These are phyloP conservation scores for Anthracocystis setariae DNA, from an alignment of 1,284 basidiomycete genomes.

Conservation along the genomic window DNA sequence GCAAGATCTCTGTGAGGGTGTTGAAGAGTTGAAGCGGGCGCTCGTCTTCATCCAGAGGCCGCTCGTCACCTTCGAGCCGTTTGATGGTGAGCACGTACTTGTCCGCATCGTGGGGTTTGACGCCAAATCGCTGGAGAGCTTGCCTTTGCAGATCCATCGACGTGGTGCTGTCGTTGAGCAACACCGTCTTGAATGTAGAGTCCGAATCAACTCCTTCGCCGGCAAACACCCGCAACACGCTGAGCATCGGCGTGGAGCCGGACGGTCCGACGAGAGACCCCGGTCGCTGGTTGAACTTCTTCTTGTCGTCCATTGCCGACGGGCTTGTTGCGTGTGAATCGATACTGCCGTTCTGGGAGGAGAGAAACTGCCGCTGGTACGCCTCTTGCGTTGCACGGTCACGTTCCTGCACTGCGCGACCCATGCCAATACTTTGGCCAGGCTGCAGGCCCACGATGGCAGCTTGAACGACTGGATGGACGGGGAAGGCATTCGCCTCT, in stretches of 20 bases:
- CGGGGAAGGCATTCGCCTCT: neutral
- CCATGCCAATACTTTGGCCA: slow-evolving; percentile 51
- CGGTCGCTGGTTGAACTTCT: slow-evolving; percentile 47
- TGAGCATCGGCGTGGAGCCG: slow-evolving; percentile 80
- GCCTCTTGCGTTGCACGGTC: slow-evolving; percentile 58
- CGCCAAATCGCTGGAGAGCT: slow-evolving; percentile 89
- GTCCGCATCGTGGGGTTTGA: slow-evolving; percentile 70
- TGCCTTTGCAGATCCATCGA: slow-evolving; percentile 85
- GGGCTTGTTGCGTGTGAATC: slow-evolving; percentile 17
- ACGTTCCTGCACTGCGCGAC: slow-evolving; percentile 55
- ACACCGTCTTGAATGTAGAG: slow-evolving; percentile 95
- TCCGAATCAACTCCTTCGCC: slow-evolving; percentile 83
- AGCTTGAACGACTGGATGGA: slow-evolving; percentile 31
- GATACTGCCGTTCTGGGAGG: slow-evolving; percentile 27
- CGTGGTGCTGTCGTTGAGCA: slow-evolving; percentile 86
- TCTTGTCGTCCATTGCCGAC: slow-evolving; percentile 14
- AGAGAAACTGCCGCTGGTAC: slow-evolving; percentile 58
- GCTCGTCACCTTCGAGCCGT: slow-evolving; percentile 83
- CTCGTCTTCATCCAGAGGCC: slow-evolving; percentile 77
- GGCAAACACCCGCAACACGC: slow-evolving; percentile 92
- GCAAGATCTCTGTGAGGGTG: slow-evolving; percentile 74
- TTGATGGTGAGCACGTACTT: slow-evolving; percentile 89
- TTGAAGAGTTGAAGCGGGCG: slow-evolving; percentile 88
- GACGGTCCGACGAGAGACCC: slow-evolving; percentile 66
- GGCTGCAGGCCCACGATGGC: slow-evolving; percentile 40